Evolutionary conservation across 768 basidiomycete genomes (phyloP), one percentile per base, ranked within the genome.

Genomic region (Collybiopsis luxurians): DNA sequence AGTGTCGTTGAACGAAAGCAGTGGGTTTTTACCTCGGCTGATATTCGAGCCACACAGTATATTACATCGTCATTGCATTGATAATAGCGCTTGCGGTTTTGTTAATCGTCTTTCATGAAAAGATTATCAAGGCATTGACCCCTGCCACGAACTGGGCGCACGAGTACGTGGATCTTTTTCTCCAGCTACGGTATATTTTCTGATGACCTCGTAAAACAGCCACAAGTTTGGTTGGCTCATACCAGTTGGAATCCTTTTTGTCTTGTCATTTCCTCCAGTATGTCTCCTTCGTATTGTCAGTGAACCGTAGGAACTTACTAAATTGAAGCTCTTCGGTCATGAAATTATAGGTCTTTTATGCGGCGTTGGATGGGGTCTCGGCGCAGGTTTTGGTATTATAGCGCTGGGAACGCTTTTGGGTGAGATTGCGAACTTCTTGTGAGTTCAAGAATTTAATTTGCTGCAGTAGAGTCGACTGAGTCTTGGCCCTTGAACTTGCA

Each of bases 381-480:
- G 77, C 23, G 62, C 71, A 38, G 83, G 86, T 19, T 88, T 87
- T 54, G 86, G 72, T 0, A 88, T 89, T 60, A 81, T 82, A 28
- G 74, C 75, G 6, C 80, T 75, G 3, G 82, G 84, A 3, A 85
- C 85, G 0, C 74, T 85, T 56, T 58, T 87, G 0, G 87, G 84
- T 27, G 86, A 87, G 67, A 62, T 85, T 6, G 86, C 79, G n/a
- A 84, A 84, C 64, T 86, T 79, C 58, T 80, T 79, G 82, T 85
- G 59, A 60, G 80, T 69, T 19, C 12, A 50, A n/a, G n/a, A n/a
- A n/a, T 30, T 52, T 45, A 48, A 30, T 17, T 40, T 2, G 23
- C 57, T 24, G 23, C 34, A 3, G 11, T 12, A 11, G 4, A 7
- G 2, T 13, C 11, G 3, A 6, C 11, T 36, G 31, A 39, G 15